These are phyloP conservation scores for Epichloe hybrida DNA, from an alignment of 2,329 filamentous ascomycete species.

Conservation along the genomic window DNA sequence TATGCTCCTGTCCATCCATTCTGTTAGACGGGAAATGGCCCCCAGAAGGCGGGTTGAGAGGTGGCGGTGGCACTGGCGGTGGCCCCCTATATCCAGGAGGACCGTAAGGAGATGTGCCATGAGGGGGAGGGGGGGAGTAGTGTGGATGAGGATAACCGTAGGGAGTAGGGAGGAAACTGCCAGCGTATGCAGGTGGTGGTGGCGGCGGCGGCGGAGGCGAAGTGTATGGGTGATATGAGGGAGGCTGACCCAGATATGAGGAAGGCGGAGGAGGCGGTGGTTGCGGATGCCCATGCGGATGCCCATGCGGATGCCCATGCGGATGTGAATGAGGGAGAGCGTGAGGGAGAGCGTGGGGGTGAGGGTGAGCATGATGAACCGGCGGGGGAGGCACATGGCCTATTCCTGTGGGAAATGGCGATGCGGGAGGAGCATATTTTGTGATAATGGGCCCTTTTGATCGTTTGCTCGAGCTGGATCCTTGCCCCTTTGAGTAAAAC, in stretches of 20 bases:
- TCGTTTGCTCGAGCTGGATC: slow-evolving; percentile 16
- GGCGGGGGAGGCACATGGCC: slow-evolving; percentile 13
- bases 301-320: background rate
- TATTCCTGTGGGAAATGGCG: slow-evolving; percentile 8
- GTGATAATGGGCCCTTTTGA: slow-evolving; percentile 22
- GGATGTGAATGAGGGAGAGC: background rate
- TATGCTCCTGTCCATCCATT: slow-evolving; percentile 3
- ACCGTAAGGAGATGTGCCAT: slow-evolving; percentile 8
- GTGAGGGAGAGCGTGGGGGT: background rate
- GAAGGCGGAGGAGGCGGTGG: slow-evolving; percentile 4
- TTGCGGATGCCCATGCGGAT: background rate
- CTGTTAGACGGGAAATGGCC: background rate
- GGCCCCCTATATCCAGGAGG: slow-evolving; percentile 7
- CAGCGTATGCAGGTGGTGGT: slow-evolving; percentile 9
- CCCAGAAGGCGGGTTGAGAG: slow-evolving; percentile 4
- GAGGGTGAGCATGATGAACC: slow-evolving; percentile 7
- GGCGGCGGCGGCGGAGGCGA: background rate
- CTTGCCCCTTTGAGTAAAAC: slow-evolving; percentile 15
- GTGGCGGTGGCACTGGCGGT: slow-evolving; percentile 2
- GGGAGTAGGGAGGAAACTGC: slow-evolving; percentile 11
- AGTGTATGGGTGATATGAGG: slow-evolving; percentile 14
- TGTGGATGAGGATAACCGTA: slow-evolving; percentile 14
- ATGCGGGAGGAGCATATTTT: slow-evolving; percentile 19
- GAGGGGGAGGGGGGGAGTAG: slow-evolving; percentile 11
- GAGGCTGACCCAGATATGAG: slow-evolving; percentile 13